Base-by-base conservation (phyloP, 768 basidiomycete species). In the Leccinum rimulosum region DNA sequence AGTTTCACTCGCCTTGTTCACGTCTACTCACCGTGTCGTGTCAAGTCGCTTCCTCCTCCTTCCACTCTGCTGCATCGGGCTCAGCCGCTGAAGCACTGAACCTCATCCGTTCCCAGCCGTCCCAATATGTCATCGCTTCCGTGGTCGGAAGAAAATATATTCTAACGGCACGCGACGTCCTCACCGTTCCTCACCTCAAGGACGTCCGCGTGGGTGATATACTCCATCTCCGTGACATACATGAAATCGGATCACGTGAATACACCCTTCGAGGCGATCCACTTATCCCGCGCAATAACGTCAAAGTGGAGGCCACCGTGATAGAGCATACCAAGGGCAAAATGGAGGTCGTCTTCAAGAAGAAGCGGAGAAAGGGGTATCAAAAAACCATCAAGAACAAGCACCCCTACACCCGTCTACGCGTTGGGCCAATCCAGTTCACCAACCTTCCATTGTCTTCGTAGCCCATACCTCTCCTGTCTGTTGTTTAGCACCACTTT, bases 311-410 rank as follows among this genome's bases (percentile, higher is more conserved):
- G 64, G 88, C 95, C 17, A 97, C 93, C 22, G 94, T 99, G n/a
- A 76, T 98, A 50, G 97, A 99, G 75, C 96, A 99, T 71, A 98
- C 97, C 47, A 98, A 95, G 74, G 91, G 93, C 8, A 82, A 83
- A 55, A 89, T 98, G 91, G 91, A 96, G 75, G 82, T 80, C 66
- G 90, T 91, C 56, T 85, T 95, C 77, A 97, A 98, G 81, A 96
- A 95, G 80, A 99, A 98, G 81, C 79, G 95, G 76, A 87, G 97
- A 86, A 98, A 98, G 80, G 95, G 96, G 10, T 98, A 98, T 77
- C 85, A 91, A 76, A 92, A 93, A 77, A 94, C 92, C 8, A 92
- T 98, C 63, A 83, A 85, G 72, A 89, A 93, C 74, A 98, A 98
- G 75, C 93, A 95, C 71, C 90, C 89, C 2, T 98, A 91, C 78